Evolutionary conservation across 768 basidiomycete genomes (phyloP).

Genomic region (Suillus hirtellus): DNA sequence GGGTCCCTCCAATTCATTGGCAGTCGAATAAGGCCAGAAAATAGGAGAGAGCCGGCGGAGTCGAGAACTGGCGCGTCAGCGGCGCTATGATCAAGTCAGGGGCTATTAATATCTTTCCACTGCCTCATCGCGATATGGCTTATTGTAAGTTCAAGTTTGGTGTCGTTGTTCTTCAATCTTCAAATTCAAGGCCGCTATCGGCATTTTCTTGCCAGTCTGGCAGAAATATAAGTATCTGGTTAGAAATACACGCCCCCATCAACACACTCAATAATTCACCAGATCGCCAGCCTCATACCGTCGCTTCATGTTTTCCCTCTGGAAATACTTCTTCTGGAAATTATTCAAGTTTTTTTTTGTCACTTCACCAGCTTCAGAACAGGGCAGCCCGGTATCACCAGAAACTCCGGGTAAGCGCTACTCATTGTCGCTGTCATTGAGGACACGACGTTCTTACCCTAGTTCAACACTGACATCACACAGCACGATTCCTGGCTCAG

Average conservation of each 20-base stretch:
- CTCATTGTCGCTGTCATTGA: background rate
- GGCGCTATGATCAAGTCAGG: too few species aligned
- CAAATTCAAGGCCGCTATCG: too few species aligned
- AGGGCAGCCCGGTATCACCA: background rate
- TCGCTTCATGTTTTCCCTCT: background rate
- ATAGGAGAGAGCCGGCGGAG: too few species aligned
- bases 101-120: too few species aligned
- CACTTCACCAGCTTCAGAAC: background rate
- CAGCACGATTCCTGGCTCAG: background rate
- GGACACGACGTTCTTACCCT: background rate
- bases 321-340: too few species aligned
- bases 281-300: background rate
- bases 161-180: too few species aligned
- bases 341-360: background rate
- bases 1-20: too few species aligned
- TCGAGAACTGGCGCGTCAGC: too few species aligned
- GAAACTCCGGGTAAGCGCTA: background rate
- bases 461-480: background rate
- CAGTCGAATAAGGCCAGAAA: too few species aligned
- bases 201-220: background rate
- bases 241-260: background rate
- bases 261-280: background rate
- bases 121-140: too few species aligned
- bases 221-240: background rate
- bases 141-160: too few species aligned